Percentiles rank a stretch among this genome's conserved stretches.
Evolutionary conservation across 2,329 filamentous ascomycete species (phyloP).

Genomic region (Huntiella decipiens): DNA sequence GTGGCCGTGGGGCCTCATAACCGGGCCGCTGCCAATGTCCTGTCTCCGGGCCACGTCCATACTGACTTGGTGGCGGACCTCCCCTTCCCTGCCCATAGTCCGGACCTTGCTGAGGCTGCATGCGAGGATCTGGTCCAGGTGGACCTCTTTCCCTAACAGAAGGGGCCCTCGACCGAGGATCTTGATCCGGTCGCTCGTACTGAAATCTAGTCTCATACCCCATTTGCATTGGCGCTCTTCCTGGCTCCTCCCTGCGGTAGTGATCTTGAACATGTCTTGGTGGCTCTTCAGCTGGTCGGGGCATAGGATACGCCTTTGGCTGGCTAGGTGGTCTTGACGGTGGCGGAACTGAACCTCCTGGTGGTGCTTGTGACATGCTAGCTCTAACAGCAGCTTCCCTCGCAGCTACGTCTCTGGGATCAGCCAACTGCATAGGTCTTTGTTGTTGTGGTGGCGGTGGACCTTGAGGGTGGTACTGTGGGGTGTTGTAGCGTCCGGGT

Average conservation of each 20-base stretch:
- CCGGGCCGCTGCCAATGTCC: conserved; percentile 12
- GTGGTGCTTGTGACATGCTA: conserved; percentile 12
- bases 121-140: conserved; percentile 3
- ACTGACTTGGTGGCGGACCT: conserved; percentile 4
- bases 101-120: conserved; percentile 3
- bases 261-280: conserved; percentile 25
- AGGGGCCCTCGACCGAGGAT: background rate
- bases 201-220: conserved; percentile 28
- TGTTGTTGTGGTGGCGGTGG: conserved; percentile 14
- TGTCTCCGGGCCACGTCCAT: conserved; percentile 6
- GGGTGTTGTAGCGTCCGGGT: conserved; percentile 38
- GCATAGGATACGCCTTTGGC: conserved; percentile 28
- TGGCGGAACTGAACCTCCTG: conserved; percentile 16
- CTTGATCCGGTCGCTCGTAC: conserved; percentile 22
- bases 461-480: conserved; percentile 27
- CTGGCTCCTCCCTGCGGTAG: conserved; percentile 31
- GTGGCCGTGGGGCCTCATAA: conserved; percentile 24
- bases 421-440: conserved; percentile 28
- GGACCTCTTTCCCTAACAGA: conserved; percentile 3
- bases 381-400: conserved; percentile 12
- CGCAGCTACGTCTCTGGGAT: conserved; percentile 13
- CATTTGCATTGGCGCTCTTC: conserved; percentile 18
- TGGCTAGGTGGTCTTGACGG: conserved; percentile 33
- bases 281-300: conserved; percentile 24
- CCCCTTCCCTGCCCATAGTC: conserved; percentile 4